These are phyloP conservation scores for Neurospora tetrasperma DNA, from an alignment of 495 filamentous ascomycete species.

Conservation along the genomic window DNA sequence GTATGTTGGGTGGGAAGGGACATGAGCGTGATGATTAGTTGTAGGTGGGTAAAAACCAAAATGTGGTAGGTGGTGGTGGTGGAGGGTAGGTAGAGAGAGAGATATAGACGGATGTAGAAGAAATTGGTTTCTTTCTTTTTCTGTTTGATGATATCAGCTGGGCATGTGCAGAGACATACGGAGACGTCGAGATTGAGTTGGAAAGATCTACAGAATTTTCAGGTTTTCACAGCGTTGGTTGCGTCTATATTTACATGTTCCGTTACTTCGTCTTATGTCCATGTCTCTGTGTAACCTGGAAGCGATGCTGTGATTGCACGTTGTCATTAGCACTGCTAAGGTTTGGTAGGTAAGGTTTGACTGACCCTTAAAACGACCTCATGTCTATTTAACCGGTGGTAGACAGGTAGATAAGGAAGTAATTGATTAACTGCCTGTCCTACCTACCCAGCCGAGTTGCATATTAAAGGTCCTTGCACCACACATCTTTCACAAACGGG, in stretches of 20 bases:
- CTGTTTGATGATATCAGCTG: not conserved
- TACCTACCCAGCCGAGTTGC: not conserved
- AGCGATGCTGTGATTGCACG: too few relatives aligned
- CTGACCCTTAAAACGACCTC: too few relatives aligned
- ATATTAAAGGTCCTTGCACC: not conserved
- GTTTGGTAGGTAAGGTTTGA: too few relatives aligned
- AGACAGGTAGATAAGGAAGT: too few relatives aligned
- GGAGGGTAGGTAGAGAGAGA: not conserved
- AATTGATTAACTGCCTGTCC: too few relatives aligned
- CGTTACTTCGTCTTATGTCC: not conserved
- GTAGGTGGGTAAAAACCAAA: not conserved
- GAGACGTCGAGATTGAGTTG: not conserved
- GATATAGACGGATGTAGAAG: not conserved
- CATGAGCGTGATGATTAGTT: not conserved
- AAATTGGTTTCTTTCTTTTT: not conserved
- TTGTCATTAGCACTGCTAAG: too few relatives aligned
- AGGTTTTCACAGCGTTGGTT: not conserved
- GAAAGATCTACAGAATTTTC: not conserved
- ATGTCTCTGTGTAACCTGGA: not conserved
- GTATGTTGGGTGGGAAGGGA: constrained; percentile 37
- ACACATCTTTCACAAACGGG: not conserved
- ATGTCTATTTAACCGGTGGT: too few relatives aligned
- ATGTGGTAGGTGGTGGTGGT: not conserved
- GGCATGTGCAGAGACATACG: not conserved
- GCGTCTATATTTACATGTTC: not conserved